phyloP scores from a whole-genome alignment of 2,329 filamentous ascomycete genomes.

The Colletotrichum sublineola region DNA sequence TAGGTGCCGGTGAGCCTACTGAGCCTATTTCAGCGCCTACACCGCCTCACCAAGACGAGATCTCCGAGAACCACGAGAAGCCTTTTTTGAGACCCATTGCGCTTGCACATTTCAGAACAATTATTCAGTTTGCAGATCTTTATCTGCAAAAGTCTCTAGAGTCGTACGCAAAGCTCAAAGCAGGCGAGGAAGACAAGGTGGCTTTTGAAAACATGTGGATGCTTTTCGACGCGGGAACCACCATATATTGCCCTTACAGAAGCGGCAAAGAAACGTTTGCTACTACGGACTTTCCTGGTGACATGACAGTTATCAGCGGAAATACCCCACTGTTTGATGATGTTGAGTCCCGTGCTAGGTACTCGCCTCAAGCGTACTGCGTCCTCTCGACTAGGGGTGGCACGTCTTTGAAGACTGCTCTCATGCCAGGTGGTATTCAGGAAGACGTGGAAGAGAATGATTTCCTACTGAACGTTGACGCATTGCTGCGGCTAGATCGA shows the following conservation, averaged over 20 bases:
- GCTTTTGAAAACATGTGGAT: slow-evolving; percentile 48
- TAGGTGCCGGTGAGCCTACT: neutral
- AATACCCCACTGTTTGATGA: neutral
- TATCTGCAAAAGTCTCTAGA: neutral
- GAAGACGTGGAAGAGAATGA: neutral
- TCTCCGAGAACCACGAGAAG: neutral
- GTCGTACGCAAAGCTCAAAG: neutral
- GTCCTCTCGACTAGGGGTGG: neutral
- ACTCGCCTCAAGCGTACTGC: neutral
- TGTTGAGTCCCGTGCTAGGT: neutral
- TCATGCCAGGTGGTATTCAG: neutral
- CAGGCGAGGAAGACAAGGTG: slow-evolving; percentile 17
- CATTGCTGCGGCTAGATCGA: neutral
- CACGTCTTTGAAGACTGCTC: neutral
- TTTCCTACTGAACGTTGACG: neutral
- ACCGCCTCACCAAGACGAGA: neutral
- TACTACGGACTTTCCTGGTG: neutral
- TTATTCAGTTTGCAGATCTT: neutral
- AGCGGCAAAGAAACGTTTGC: neutral
- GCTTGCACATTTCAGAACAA: neutral
- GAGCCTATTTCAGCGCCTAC: neutral
- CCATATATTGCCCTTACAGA: slow-evolving; percentile 42
- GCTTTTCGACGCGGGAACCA: slow-evolving; percentile 44
- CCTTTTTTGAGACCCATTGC: neutral
- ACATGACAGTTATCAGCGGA: neutral